Percentiles rank a stretch among this genome's conserved stretches.
Evolutionary conservation across 2,329 filamentous ascomycete species (phyloP).

Genomic region (Talaromyces sp.): DNA sequence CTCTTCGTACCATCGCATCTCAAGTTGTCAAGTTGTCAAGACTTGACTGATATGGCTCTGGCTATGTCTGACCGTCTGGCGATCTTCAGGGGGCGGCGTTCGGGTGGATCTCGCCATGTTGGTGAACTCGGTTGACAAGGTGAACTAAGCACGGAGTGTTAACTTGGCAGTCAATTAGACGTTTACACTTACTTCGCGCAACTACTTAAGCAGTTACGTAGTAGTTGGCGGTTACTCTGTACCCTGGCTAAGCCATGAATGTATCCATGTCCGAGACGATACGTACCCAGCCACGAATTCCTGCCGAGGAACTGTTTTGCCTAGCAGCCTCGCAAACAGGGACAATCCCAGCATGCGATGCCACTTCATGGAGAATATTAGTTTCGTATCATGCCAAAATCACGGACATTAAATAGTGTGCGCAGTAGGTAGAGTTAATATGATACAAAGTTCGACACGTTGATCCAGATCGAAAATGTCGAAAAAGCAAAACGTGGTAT

Average conservation of each 20-base stretch:
- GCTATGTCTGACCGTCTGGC: not conserved
- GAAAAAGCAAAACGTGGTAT: not conserved
- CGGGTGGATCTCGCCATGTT: not conserved
- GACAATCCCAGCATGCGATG: not conserved
- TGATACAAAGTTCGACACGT: not conserved
- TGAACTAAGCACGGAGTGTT: not conserved
- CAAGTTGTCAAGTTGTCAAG: not conserved
- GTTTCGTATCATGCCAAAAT: not conserved
- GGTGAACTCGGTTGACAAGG: not conserved
- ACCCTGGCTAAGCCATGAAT: slow-evolving; percentile 2
- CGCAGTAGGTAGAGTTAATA: not conserved
- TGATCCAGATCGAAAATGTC: not conserved
- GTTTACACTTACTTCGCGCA: not conserved
- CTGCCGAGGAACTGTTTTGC: not conserved
- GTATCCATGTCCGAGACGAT: slow-evolving; percentile 4
- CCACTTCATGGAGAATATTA: not conserved
- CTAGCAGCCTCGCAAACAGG: not conserved
- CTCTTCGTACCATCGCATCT: not conserved
- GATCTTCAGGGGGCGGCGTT: slow-evolving; percentile 12
- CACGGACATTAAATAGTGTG: not conserved
- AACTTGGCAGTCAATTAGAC: not conserved
- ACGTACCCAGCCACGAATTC: not conserved
- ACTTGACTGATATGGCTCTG: not conserved
- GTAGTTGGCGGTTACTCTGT: not conserved
- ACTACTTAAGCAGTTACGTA: no score